Evolutionary conservation across 495 filamentous ascomycete genomes (phyloP).

Genomic region (Usnea hakonensis): DNA sequence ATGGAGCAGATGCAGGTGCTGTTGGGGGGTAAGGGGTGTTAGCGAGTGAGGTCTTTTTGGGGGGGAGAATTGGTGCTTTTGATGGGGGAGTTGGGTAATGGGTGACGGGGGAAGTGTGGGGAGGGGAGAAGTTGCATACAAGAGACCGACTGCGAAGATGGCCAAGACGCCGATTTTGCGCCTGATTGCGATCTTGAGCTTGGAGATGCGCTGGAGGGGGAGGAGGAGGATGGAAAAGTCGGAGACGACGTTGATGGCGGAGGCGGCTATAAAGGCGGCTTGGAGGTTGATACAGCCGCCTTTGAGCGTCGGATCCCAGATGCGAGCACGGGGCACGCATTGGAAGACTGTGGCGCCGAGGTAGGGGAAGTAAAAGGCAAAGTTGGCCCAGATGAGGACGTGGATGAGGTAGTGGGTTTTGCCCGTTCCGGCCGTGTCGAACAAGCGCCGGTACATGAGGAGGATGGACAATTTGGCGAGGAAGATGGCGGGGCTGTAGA

Average conservation of each 20-base stretch:
- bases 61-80: too few species aligned
- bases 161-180: slow-evolving; percentile 29
- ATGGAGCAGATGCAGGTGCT: slow-evolving; percentile 3
- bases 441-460: slow-evolving; percentile 15
- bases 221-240: slow-evolving; percentile 28
- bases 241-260: slow-evolving; percentile 27
- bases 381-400: slow-evolving; percentile 13
- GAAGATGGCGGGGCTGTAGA: slow-evolving; percentile 11
- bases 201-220: slow-evolving; percentile 28
- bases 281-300: slow-evolving; percentile 27
- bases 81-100: too few species aligned
- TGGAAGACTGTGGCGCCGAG: background rate
- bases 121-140: slow-evolving; percentile 16
- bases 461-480: slow-evolving; percentile 16
- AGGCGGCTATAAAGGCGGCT: slow-evolving; percentile 21
- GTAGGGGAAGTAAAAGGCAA: slow-evolving; percentile 5
- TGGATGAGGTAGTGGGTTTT: slow-evolving; percentile 2
- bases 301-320: slow-evolving; percentile 7
- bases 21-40: background rate
- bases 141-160: slow-evolving; percentile 28
- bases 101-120: too few species aligned
- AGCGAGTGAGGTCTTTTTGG: background rate
- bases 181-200: slow-evolving; percentile 25
- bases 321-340: slow-evolving; percentile 14
- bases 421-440: slow-evolving; percentile 5